Percentiles rank a stretch among this genome's conserved stretches.
phyloP scores from a whole-genome alignment of 1,284 basidiomycete genomes.

The Ustilago vetiveriae region DNA sequence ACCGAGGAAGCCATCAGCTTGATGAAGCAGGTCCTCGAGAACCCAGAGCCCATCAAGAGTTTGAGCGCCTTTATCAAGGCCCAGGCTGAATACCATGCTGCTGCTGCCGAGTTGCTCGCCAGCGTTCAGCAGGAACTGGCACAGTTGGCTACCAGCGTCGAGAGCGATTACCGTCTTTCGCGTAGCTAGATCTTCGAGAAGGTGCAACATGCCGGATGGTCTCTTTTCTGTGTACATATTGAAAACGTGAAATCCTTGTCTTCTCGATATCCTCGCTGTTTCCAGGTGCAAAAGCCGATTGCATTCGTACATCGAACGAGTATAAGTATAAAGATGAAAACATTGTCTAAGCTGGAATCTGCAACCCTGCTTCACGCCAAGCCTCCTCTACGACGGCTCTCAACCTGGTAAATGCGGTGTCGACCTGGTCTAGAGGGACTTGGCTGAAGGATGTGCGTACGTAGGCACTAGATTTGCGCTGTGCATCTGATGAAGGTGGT shows the following conservation, averaged over 20 bases:
- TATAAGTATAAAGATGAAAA: no score
- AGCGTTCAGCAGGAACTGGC: conserved; percentile 87
- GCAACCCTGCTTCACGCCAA: conserved; percentile 53
- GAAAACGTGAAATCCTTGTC: background rate
- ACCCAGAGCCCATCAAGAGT: conserved; percentile 95
- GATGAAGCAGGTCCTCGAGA: conserved; percentile 97
- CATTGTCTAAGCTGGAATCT: conserved; percentile 25
- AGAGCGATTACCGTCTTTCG: conserved; percentile 81
- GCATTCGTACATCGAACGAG: no score
- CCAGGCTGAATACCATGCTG: conserved; percentile 82
- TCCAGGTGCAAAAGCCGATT: no score
- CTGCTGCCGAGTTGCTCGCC: conserved; percentile 76
- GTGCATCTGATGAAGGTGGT: conserved; percentile 7
- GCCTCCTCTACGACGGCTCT: conserved; percentile 53
- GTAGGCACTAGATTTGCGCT: conserved; percentile 40
- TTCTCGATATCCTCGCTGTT: background rate
- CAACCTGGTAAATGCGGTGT: conserved; percentile 51
- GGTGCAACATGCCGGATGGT: background rate
- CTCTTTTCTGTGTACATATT: conserved; percentile 3
- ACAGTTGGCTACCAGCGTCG: conserved; percentile 85
- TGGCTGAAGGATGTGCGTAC: conserved; percentile 62
- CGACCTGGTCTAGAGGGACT: conserved; percentile 54
- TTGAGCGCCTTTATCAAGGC: conserved; percentile 91
- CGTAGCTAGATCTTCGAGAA: conserved; percentile 30
- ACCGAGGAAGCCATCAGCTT: conserved; percentile 97